Base-by-base conservation (phyloP, 2,329 filamentous ascomycete genomes). In the Massarina eburnea region DNA sequence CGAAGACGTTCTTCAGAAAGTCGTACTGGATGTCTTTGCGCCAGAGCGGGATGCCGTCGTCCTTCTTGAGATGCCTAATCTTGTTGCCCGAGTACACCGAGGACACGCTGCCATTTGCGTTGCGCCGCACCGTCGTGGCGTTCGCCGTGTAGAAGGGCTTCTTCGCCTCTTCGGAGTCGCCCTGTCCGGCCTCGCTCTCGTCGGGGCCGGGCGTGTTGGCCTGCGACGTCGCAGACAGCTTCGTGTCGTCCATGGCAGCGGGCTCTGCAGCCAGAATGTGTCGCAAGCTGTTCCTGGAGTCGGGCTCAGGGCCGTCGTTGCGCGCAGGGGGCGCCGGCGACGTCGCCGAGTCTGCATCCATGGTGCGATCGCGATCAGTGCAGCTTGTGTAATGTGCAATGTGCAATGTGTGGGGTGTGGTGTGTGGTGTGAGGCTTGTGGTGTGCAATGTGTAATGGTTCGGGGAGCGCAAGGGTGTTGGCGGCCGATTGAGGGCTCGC, bases 11-110 rank as follows among this genome's bases (percentile, higher is more conserved):
- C 57, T 83, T 83, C 56, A 95, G 78, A 60, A 95, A 94, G 70
- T 94, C 89, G 71, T 86, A 91, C 70, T 95, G 89, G 49, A 95
- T 95, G 70, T 95, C 89, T 66, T 84, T 85, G 59, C 89, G 80
- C 89, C 89, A 95, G 3, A 95, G 78, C 38, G 89, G 89, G 57
- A 91, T 88, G 62, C 89, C 89, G 63, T 95, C 89, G 51, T 91
- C 88, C 70, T 94, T 94, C 72, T 95, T 95, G 41, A 95, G 73
- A 67, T 94, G 89, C 42, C 87, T 76, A 46, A 95, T 89, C 74
- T 94, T 95, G 66, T 84, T 85, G 18, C 82, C 83, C 17, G 82
- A 84, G 64, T 84, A 85, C 18, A 85, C 82, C 0, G 82, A 84
- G 4, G 81, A 83, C 40, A 85, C 82, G 43, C 80, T 84, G 43